phyloP scores from a whole-genome alignment of 2,329 filamentous ascomycete species.

The Alternaria panax region DNA sequence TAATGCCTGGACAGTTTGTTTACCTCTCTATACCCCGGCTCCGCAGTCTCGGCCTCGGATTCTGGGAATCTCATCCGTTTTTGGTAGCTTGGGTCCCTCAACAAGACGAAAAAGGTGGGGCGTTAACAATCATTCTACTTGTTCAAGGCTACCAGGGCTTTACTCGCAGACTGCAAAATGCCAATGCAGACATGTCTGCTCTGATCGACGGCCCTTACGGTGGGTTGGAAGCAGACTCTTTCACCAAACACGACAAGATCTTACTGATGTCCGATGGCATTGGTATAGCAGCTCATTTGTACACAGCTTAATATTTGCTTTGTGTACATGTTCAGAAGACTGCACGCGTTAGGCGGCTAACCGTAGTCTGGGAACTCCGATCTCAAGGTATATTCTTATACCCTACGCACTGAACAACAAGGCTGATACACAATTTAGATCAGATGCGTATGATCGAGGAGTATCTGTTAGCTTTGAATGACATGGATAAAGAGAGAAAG shows the following conservation, averaged over 20 bases:
- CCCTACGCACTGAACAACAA: not conserved
- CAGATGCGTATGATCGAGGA: not conserved
- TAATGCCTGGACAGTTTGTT: constrained; percentile 6
- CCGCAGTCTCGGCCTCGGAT: constrained; percentile 1
- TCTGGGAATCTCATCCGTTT: constrained; percentile 16
- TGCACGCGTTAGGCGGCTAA: constrained; percentile 12
- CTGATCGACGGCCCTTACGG: not conserved
- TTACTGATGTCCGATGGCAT: constrained; percentile 14
- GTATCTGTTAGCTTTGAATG: not conserved
- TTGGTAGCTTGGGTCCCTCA: constrained; percentile 11
- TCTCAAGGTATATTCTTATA: constrained; percentile 2
- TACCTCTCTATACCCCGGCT: constrained; percentile 9
- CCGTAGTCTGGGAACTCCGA: constrained; percentile 14
- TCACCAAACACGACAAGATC: constrained; percentile 15
- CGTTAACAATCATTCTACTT: constrained; percentile 1
- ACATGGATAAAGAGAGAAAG: not conserved
- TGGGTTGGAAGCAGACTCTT: not conserved
- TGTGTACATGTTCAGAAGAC: constrained; percentile 12
- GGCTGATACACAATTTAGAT: not conserved
- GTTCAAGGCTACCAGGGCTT: not conserved
- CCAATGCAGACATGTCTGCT: not conserved
- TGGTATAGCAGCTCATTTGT: constrained; percentile 13
- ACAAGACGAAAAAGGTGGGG: not conserved
- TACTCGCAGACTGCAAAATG: not conserved
- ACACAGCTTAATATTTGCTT: constrained; percentile 7